Evolutionary conservation across 2,329 filamentous ascomycete species (phyloP).

Genomic region (Pseudogymnoascus sp.): DNA sequence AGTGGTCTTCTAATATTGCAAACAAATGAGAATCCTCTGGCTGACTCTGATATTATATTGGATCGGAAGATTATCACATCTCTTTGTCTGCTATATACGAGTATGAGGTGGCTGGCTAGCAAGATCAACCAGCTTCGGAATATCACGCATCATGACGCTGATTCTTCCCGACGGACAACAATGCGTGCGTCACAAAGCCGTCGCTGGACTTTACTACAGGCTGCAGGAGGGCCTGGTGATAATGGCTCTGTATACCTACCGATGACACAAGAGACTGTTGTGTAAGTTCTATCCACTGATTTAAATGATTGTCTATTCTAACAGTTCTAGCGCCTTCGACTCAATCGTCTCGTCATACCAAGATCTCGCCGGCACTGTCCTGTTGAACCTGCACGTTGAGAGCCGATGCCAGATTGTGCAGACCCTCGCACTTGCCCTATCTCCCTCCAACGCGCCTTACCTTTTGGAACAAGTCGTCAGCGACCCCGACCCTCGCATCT

Average conservation of each 20-base stretch:
- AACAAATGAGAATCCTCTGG: conserved; percentile 56
- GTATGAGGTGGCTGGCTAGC: conserved; percentile 93
- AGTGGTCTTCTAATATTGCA: conserved; percentile 50
- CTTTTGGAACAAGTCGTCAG: conserved; percentile 65
- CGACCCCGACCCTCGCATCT: conserved; percentile 71
- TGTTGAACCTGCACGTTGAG: conserved; percentile 84
- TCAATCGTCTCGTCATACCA: conserved; percentile 77
- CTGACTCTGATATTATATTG: conserved; percentile 77
- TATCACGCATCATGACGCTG: conserved; percentile 67
- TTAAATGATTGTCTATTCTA: conserved; percentile 14
- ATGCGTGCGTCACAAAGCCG: conserved; percentile 42
- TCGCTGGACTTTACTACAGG: conserved; percentile 77
- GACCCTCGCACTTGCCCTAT: conserved; percentile 62
- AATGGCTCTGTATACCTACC: conserved; percentile 73
- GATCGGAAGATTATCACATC: conserved; percentile 81
- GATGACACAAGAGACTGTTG: conserved; percentile 76
- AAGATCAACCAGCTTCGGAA: conserved; percentile 77
- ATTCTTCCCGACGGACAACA: conserved; percentile 48
- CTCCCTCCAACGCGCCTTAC: conserved; percentile 54
- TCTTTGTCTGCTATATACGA: conserved; percentile 85
- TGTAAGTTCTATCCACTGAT: conserved; percentile 45
- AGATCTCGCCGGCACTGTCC: conserved; percentile 68
- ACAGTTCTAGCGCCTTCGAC: conserved; percentile 66
- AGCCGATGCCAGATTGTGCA: conserved; percentile 79
- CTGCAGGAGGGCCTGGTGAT: conserved; percentile 50